Evolutionary conservation across 495 filamentous ascomycete genomes (phyloP), one percentile per base, ranked within the genome.

Genomic region (Penicillium dipodomyicola): DNA sequence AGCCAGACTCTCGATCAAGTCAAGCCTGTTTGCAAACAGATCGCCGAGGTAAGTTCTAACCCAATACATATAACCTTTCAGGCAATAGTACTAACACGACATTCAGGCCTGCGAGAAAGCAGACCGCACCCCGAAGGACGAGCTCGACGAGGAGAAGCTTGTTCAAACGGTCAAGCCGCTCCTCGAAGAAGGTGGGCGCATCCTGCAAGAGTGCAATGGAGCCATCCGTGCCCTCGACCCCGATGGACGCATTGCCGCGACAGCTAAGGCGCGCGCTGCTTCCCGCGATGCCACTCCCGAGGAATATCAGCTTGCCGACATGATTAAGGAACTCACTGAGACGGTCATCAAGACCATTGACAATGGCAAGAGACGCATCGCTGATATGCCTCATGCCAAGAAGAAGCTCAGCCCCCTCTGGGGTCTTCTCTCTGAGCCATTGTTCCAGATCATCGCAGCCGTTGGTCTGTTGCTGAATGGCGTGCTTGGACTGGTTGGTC

Each of bases 331-430:
- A 63, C 66, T 87, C 51, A 82, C 83, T 12, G 76, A 80, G 46
- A 83, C 76, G 3, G 81, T 85, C 8, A 76, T 84, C 6, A 83
- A 85, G 63, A 90, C 87, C n/a, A 91, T 97, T 59, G 91, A 96
- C 56, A 84, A 87, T 43, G 90, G 88, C 37, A 91, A 89, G 81
- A 87, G 84, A 70, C 88, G 87, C 74, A 87, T 96, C 53, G 85
- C 88, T 63, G 88, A 89, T 65, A 92, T 96, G 87, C 92, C 92
- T 15, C 86, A 92, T 56, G 92, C 91, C 23, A 94, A 96, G 85
- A 96, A 96, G 80, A 84, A 89, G 72, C 81, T 97, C 49, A 96
- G 91, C 67, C 91, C 92, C 2, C 84, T 96, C 30, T 91, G 91
- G 89, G 87, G 79, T 37, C 72, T 96, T 46, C 76, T 96, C 37